Evolutionary conservation across 306 rosid genomes (phyloP), one percentile per base, ranked within the genome.

Genomic region (Biancaea sappan): DNA sequence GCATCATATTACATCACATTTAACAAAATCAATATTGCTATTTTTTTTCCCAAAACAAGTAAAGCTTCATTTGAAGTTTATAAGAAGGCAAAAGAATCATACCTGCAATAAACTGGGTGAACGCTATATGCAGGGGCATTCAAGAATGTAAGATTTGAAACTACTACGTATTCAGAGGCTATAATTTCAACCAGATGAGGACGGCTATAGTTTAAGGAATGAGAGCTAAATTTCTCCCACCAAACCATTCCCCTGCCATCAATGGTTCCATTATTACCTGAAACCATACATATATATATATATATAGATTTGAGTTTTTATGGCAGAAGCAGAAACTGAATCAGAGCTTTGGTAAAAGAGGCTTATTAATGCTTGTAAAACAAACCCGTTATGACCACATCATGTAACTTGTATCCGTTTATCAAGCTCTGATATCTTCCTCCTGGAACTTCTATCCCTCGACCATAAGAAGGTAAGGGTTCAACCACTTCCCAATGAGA

Each of bases 21-120:
- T 22, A 38, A 77, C 15, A 34, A 50, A 64, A 69, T 73, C 28
- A 72, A 34, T 72, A 75, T 59, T 35, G n/a, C n/a, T n/a, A 53
- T 4, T n/a, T 74, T 15, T 69, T 38, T 62, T 58, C 38, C 46
- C 50, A 51, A 40, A 57, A 70, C 14, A 9, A 26, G 18, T 18
- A 29, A 37, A 19, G 56, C 52, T 69, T 44, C 18, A 67, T 28
- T 54, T 19, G 32, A 70, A 40, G 58, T 63, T 56, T 34, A 70
- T 75, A 41, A 61, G 59, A 61, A 52, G 61, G 75, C n/a, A n/a
- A 75, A 18, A 25, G 25, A 72, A 63, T 66, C 79, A 72, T 79
- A 84, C 98, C 97, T 90, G 89, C 97, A 91, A 75, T 94, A 94
- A 76, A 94, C 93, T 44, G 98, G 98, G 81, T 94, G 98, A 65